Conservation (phyloP, 371 early-diverging fungal genomes). For the Capniomyces stellatus region DNA sequence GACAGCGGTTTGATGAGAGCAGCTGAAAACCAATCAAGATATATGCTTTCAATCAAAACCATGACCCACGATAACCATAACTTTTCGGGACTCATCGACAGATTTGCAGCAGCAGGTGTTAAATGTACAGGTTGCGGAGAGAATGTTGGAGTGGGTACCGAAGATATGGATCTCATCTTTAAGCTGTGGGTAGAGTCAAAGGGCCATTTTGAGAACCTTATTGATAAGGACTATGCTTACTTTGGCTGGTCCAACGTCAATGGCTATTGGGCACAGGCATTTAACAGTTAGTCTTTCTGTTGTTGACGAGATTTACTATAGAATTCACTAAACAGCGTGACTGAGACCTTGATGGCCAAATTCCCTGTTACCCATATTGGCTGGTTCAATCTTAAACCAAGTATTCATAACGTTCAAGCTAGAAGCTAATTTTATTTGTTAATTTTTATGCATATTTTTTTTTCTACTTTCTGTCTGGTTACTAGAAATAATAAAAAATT, state of each 20-base stretch:
- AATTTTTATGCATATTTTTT: too few relatives aligned
- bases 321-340: too few relatives aligned
- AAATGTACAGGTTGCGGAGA: slow-evolving; percentile 17
- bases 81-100: neutral
- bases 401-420: too few relatives aligned
- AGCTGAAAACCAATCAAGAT: slow-evolving; percentile 21
- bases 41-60: slow-evolving; percentile 9
- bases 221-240: slow-evolving; percentile 7
- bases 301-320: too few relatives aligned
- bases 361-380: too few relatives aligned
- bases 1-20: neutral
- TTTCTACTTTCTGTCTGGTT: too few relatives aligned
- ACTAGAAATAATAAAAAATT: too few relatives aligned
- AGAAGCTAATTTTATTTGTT: too few relatives aligned
- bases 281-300: too few relatives aligned
- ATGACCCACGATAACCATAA: slow-evolving; percentile 12
- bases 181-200: slow-evolving; percentile 26
- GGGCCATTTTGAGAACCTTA: slow-evolving; percentile 26
- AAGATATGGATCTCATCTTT: slow-evolving; percentile 13
- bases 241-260: neutral
- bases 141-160: slow-evolving; percentile 26
- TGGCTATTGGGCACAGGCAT: neutral
- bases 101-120: slow-evolving; percentile 2
- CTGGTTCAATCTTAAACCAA: too few relatives aligned
- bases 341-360: too few relatives aligned